phyloP scores from a whole-genome alignment of 1,139 yeast species.

The Yamadazyma diddensiae region DNA sequence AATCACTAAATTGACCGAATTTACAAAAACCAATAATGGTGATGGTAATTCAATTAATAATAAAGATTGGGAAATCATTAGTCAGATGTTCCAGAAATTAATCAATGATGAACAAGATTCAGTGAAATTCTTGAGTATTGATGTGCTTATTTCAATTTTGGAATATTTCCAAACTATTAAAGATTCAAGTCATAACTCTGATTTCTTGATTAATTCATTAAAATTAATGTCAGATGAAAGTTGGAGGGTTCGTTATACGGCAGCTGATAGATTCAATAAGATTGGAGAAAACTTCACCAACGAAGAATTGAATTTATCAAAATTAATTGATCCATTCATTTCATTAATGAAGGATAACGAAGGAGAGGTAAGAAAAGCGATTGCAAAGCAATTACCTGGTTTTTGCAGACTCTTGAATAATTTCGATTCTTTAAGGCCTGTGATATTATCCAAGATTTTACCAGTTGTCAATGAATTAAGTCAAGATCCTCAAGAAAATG shows the following conservation, averaged over 20 bases:
- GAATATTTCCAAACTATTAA: slow-evolving; percentile 58
- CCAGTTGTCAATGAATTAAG: slow-evolving; percentile 84
- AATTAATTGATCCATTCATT: slow-evolving; percentile 69
- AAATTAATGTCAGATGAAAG: slow-evolving; percentile 83
- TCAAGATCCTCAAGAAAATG: slow-evolving; percentile 89
- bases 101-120: slow-evolving; percentile 92
- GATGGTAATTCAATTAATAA: slow-evolving; percentile 30
- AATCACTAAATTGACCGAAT: slow-evolving; percentile 53
- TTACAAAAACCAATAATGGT: slow-evolving; percentile 22
- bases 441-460: slow-evolving; percentile 66
- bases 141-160: slow-evolving; percentile 73
- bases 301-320: slow-evolving; percentile 48
- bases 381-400: slow-evolving; percentile 87
- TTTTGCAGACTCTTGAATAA: slow-evolving; percentile 57
- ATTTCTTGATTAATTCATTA: slow-evolving; percentile 54
- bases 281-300: slow-evolving; percentile 66
- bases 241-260: slow-evolving; percentile 98
- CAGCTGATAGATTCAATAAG: slow-evolving; percentile 84
- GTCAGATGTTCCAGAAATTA: slow-evolving; percentile 77
- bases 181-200: slow-evolving; percentile 58
- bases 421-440: slow-evolving; percentile 42
- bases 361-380: slow-evolving; percentile 94
- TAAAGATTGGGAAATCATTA: slow-evolving; percentile 70
- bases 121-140: slow-evolving; percentile 86
- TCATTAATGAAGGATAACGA: slow-evolving; percentile 86